Percentiles rank a stretch among this genome's conserved stretches.
phyloP scores from a whole-genome alignment of 2,329 filamentous ascomycete genomes.

The Drechslerella dactyloides region DNA sequence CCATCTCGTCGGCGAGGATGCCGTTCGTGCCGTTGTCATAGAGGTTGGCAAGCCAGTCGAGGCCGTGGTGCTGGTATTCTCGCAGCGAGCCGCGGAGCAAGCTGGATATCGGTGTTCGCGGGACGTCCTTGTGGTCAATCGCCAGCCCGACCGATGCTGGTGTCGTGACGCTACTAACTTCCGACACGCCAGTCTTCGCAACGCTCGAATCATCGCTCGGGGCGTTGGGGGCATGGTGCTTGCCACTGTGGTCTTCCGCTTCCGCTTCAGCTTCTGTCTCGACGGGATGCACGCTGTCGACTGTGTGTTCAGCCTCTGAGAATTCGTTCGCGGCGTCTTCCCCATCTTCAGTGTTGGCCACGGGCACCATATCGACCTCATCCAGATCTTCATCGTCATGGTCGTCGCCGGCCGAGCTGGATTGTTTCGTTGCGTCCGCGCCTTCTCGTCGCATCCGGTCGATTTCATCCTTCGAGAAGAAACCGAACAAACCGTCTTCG shows the following conservation, averaged over 20 bases:
- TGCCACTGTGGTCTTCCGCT: neutral
- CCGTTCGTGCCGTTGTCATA: slow-evolving; percentile 94
- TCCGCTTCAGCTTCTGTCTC: slow-evolving; percentile 13
- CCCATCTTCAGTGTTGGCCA: slow-evolving; percentile 52
- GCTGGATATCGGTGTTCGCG: slow-evolving; percentile 76
- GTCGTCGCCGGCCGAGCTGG: slow-evolving; percentile 47
- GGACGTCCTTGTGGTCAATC: slow-evolving; percentile 30
- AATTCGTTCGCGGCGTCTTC: slow-evolving; percentile 42
- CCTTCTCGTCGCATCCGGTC: slow-evolving; percentile 61
- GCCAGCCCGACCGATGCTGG: slow-evolving; percentile 33
- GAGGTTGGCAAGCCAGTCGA: slow-evolving; percentile 93
- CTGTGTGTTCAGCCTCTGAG: slow-evolving; percentile 28
- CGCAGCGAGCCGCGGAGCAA: slow-evolving; percentile 85
- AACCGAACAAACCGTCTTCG: slow-evolving; percentile 61
- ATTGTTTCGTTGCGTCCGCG: slow-evolving; percentile 55
- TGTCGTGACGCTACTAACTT: slow-evolving; percentile 53
- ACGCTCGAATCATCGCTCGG: slow-evolving; percentile 50
- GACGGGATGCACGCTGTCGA: slow-evolving; percentile 23
- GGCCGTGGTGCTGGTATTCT: slow-evolving; percentile 94
- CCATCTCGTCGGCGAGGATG: slow-evolving; percentile 98
- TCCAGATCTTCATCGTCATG: slow-evolving; percentile 55
- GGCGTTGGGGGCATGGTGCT: slow-evolving; percentile 49
- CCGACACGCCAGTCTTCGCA: slow-evolving; percentile 54
- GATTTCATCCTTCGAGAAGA: slow-evolving; percentile 68
- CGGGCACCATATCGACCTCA: slow-evolving; percentile 52